These are phyloP conservation scores for Ploettnerulaceae sp. DNA, from an alignment of 2,329 filamentous ascomycete genomes.

Conservation along the genomic window DNA sequence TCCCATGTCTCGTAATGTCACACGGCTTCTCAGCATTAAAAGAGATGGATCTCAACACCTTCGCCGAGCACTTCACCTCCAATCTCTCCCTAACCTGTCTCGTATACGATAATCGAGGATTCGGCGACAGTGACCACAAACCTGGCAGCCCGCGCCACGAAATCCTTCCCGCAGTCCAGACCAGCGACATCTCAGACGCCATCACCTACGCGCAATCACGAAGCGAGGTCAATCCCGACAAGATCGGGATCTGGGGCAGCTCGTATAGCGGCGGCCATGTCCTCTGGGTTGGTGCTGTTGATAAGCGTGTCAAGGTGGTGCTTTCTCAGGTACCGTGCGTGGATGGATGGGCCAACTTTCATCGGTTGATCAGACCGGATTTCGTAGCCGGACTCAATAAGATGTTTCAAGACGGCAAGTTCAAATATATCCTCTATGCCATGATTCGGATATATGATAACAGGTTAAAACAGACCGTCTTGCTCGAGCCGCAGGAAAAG, in stretches of 20 bases:
- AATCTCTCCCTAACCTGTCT: slow-evolving; percentile 29
- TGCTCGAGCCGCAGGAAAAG: slow-evolving; percentile 33
- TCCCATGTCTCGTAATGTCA: slow-evolving; percentile 25
- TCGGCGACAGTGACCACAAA: slow-evolving; percentile 32
- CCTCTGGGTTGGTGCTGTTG: slow-evolving; percentile 36
- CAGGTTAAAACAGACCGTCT: no score
- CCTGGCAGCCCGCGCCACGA: slow-evolving; percentile 32
- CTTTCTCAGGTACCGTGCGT: slow-evolving; percentile 36
- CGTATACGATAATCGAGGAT: slow-evolving; percentile 36
- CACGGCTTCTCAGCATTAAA: slow-evolving; percentile 26
- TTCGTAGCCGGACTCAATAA: slow-evolving; percentile 15
- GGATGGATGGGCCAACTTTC: slow-evolving; percentile 36
- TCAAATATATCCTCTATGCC: slow-evolving; percentile 23
- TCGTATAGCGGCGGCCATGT: slow-evolving; percentile 39
- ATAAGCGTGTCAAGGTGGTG: slow-evolving; percentile 39
- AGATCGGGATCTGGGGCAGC: slow-evolving; percentile 37
- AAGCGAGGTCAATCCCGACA: slow-evolving; percentile 31
- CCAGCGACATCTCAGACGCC: slow-evolving; percentile 36
- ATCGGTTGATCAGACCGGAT: slow-evolving; percentile 34
- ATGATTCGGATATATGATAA: no score
- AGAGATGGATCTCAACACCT: slow-evolving; percentile 23
- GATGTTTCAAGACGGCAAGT: slow-evolving; percentile 17
- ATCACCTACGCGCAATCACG: slow-evolving; percentile 36
- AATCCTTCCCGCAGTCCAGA: slow-evolving; percentile 33
- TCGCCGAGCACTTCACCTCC: slow-evolving; percentile 27